Percentiles rank a stretch among this genome's conserved stretches.
phyloP scores from a whole-genome alignment of 176 grass and related monocot genomes.

The Alopecurus myosuroides region DNA sequence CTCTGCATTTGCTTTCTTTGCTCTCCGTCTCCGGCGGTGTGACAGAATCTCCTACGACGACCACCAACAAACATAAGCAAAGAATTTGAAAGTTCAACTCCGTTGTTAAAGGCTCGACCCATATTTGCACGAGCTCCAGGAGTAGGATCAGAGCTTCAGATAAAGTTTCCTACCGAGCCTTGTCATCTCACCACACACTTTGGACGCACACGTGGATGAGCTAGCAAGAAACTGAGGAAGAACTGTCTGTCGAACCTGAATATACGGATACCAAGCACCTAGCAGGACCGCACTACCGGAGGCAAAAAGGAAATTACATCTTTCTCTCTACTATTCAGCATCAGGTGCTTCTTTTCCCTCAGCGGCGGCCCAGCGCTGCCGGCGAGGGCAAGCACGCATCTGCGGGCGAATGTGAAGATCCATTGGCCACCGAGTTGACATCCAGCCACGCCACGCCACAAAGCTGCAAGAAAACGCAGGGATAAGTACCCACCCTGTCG shows the following conservation, averaged over 20 bases:
- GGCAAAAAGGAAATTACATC: neutral
- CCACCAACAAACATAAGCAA: too few species aligned
- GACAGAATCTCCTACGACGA: too few species aligned
- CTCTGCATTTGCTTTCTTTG: too few species aligned
- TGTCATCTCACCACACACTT: too few species aligned
- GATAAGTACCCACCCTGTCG: neutral
- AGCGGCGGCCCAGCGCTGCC: too few species aligned
- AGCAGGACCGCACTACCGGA: neutral
- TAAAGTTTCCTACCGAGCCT: too few species aligned
- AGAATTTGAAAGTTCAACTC: too few species aligned
- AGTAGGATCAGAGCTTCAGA: too few species aligned
- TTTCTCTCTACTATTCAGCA: neutral
- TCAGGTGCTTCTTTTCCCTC: neutral
- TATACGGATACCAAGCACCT: neutral
- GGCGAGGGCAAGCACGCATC: neutral
- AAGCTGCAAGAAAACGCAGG: conserved; percentile 2
- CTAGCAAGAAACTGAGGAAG: neutral
- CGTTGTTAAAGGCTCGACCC: too few species aligned
- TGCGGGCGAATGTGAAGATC: conserved; percentile 17
- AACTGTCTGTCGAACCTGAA: neutral
- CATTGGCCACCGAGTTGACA: neutral
- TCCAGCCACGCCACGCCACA: neutral
- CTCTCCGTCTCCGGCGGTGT: too few species aligned
- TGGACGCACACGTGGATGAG: neutral
- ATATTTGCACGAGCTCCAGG: too few species aligned